Conservation (phyloP, 306 rosid genomes). For the Bauhinia variegata region DNA sequence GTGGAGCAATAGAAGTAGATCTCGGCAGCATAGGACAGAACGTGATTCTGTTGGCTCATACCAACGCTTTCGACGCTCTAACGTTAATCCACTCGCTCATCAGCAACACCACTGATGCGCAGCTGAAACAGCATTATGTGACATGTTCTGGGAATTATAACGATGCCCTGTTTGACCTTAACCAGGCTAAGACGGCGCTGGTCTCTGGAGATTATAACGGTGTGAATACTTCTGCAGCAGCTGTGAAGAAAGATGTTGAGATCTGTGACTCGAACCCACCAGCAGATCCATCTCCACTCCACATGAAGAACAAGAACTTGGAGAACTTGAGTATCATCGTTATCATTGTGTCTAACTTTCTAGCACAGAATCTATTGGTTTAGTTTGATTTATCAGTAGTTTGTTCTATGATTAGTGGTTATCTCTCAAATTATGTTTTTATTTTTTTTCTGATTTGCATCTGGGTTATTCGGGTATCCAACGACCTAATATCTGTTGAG, state of each 20-base stretch:
- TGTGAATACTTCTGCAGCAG: neutral
- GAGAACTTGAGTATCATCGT: neutral
- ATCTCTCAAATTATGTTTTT: too few relatives aligned
- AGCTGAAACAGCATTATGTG: neutral
- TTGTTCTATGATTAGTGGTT: too few relatives aligned
- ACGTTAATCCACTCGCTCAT: constrained; percentile 4
- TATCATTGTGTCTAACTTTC: neutral
- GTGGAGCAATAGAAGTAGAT: neutral
- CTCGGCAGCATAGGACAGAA: neutral
- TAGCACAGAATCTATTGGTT: neutral
- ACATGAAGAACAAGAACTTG: neutral
- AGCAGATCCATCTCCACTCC: constrained; percentile 4
- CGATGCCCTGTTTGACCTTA: neutral
- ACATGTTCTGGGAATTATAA: neutral
- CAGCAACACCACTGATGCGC: neutral
- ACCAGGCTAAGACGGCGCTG: neutral
- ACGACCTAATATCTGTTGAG: too few relatives aligned
- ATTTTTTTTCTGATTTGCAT: too few relatives aligned
- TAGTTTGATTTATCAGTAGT: neutral
- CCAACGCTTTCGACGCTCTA: neutral
- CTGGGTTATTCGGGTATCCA: too few relatives aligned
- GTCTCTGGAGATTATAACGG: constrained; percentile 5
- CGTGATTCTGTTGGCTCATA: neutral
- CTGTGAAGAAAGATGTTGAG: neutral
- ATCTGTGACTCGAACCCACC: neutral